Percentiles rank a stretch among this genome's conserved stretches.
These are phyloP conservation scores for Suhomyces bribrorum DNA, from an alignment of 1,139 yeast genomes.

Conservation along the genomic window DNA sequence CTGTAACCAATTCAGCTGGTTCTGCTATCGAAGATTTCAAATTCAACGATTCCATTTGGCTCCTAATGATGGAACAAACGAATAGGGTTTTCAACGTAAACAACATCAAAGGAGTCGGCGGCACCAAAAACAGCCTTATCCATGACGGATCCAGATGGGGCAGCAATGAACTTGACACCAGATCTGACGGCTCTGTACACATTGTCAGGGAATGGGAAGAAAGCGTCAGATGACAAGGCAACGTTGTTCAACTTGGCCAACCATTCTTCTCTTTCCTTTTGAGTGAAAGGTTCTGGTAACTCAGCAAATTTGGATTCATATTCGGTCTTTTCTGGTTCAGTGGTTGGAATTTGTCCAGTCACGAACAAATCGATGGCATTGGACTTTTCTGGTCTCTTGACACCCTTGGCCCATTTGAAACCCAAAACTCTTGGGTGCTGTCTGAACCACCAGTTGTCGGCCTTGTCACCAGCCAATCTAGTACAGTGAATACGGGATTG, in stretches of 20 bases:
- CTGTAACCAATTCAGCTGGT: background rate
- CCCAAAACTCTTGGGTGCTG: constrained; percentile 93
- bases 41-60: background rate
- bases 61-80: constrained; percentile 92
- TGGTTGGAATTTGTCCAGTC: constrained; percentile 84
- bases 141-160: constrained; percentile 97
- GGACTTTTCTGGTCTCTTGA: constrained; percentile 97
- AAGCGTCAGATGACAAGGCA: constrained; percentile 93
- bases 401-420: constrained; percentile 97
- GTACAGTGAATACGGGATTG: constrained; percentile 99
- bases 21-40: background rate
- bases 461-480: constrained; percentile 97
- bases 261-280: constrained; percentile 88
- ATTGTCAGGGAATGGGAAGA: constrained; percentile 99
- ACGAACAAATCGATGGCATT: constrained; percentile 95
- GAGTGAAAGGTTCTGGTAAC: constrained; percentile 80
- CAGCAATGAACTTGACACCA: constrained; percentile 94
- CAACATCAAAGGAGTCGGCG: constrained; percentile 85
- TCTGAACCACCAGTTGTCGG: constrained; percentile 99
- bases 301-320: constrained; percentile 85
- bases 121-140: constrained; percentile 95
- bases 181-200: constrained; percentile 96
- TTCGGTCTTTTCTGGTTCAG: constrained; percentile 91
- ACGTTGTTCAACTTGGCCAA: constrained; percentile 74
- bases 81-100: constrained; percentile 92